Evolutionary conservation across 2,329 filamentous ascomycete species (phyloP).

Genomic region (Davidsoniella neocaledoniae): DNA sequence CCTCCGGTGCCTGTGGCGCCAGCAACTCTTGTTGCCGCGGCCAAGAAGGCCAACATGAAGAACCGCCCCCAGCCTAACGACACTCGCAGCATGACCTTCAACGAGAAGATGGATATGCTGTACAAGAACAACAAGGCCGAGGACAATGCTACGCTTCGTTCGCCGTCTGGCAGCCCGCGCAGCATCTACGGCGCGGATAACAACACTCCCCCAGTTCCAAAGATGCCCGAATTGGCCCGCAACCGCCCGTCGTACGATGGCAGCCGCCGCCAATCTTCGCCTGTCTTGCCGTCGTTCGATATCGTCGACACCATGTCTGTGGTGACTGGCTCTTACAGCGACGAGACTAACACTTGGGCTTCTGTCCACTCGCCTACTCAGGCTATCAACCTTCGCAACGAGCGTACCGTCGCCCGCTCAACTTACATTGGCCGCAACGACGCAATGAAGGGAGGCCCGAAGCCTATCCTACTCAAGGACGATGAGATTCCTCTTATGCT

Average conservation of each 20-base stretch:
- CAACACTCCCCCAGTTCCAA: conserved; percentile 20
- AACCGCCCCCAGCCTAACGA: conserved; percentile 30
- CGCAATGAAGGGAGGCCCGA: not conserved
- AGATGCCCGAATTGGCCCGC: conserved; percentile 15
- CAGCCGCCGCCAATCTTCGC: conserved; percentile 31
- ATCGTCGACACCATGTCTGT: conserved; percentile 19
- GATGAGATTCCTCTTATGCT: conserved; percentile 4
- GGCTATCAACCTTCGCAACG: conserved; percentile 27
- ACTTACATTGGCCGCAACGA: not conserved
- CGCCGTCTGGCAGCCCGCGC: conserved; percentile 19
- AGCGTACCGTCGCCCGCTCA: conserved; percentile 16
- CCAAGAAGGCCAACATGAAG: conserved; percentile 14
- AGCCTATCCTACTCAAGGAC: conserved; percentile 26
- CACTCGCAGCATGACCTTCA: conserved; percentile 40
- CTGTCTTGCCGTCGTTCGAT: conserved; percentile 26
- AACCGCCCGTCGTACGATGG: conserved; percentile 15
- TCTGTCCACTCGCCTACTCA: conserved; percentile 33
- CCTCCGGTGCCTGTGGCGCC: conserved; percentile 35
- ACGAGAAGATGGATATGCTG: conserved; percentile 38
- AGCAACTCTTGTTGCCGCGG: not conserved
- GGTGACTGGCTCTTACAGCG: conserved; percentile 22
- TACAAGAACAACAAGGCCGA: conserved; percentile 19
- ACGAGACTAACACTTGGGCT: conserved; percentile 29
- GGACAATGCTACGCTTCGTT: conserved; percentile 2
- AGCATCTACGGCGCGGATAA: conserved; percentile 22